These are phyloP conservation scores for Mitragyna speciosa DNA, from an alignment of 257 asterid species.

Conservation along the genomic window DNA sequence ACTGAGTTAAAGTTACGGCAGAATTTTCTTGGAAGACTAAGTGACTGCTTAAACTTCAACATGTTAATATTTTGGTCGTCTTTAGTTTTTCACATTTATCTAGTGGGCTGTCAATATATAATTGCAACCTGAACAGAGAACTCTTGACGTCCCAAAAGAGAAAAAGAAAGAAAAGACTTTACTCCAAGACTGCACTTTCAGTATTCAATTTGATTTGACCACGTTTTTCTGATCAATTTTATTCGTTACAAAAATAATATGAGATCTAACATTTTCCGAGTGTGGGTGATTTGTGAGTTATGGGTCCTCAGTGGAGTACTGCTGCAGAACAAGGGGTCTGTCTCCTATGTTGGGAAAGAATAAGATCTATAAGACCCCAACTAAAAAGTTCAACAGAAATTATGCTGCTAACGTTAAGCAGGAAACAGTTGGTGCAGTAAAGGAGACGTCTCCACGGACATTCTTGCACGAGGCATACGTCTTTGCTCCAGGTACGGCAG, in stretches of 20 bases:
- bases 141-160: too few relatives aligned
- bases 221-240: neutral
- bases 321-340: neutral
- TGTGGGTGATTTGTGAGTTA: neutral
- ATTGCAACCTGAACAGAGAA: too few relatives aligned
- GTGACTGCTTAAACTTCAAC: too few relatives aligned
- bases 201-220: neutral
- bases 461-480: slow-evolving; percentile 4
- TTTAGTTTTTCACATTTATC: too few relatives aligned
- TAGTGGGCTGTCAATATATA: too few relatives aligned
- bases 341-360: neutral
- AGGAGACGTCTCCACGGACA: slow-evolving; percentile 13
- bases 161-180: too few relatives aligned
- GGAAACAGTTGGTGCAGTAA: slow-evolving; percentile 13
- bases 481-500: slow-evolving; percentile 7
- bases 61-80: too few relatives aligned
- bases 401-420: neutral
- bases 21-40: too few relatives aligned
- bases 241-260: neutral
- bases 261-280: neutral
- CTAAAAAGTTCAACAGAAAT: neutral
- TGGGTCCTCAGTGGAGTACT: too few relatives aligned
- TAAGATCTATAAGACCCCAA: neutral
- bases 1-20: too few relatives aligned
- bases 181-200: too few relatives aligned